Conservation (phyloP, 176 grass and related monocot genomes). For the Eleusine coracana region DNA sequence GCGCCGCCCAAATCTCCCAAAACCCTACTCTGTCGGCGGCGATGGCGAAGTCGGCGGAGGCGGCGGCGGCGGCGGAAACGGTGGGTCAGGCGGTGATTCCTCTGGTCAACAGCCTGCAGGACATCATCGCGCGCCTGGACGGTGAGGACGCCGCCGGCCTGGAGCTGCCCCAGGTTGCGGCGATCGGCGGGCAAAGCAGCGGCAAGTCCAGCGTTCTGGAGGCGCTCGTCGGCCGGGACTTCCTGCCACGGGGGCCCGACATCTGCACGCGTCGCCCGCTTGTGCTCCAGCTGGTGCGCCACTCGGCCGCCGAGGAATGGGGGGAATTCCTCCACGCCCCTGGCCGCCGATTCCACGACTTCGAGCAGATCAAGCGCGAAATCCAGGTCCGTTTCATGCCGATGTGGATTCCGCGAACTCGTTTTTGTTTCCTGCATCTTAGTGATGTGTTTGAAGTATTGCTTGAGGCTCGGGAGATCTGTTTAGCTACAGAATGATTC, state of each 20-base stretch:
- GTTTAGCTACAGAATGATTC: constrained; percentile 9
- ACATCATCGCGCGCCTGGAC: constrained; percentile 73
- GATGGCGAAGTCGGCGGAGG: constrained; percentile 42
- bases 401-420: neutral
- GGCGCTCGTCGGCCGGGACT: constrained; percentile 88
- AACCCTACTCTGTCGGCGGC: constrained; percentile 47
- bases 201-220: constrained; percentile 95
- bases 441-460: neutral
- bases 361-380: constrained; percentile 80
- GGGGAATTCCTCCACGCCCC: constrained; percentile 83
- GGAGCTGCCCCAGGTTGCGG: constrained; percentile 83
- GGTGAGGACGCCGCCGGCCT: constrained; percentile 51
- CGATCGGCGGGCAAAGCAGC: constrained; percentile 91
- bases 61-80: constrained; percentile 33
- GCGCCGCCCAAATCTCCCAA: constrained; percentile 15
- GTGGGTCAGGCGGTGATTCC: constrained; percentile 65
- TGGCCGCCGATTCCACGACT: constrained; percentile 73
- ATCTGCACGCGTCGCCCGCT: constrained; percentile 86
- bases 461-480: constrained; percentile 6
- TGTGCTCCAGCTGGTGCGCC: constrained; percentile 87
- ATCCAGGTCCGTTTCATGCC: constrained; percentile 67
- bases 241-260: constrained; percentile 77
- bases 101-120: constrained; percentile 69
- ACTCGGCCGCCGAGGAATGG: constrained; percentile 64
- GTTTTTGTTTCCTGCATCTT: constrained; percentile 9